Percentiles rank a stretch among this genome's conserved stretches.
Conservation (phyloP, 352 stramenopile species). For the Phytophthora constricta region DNA sequence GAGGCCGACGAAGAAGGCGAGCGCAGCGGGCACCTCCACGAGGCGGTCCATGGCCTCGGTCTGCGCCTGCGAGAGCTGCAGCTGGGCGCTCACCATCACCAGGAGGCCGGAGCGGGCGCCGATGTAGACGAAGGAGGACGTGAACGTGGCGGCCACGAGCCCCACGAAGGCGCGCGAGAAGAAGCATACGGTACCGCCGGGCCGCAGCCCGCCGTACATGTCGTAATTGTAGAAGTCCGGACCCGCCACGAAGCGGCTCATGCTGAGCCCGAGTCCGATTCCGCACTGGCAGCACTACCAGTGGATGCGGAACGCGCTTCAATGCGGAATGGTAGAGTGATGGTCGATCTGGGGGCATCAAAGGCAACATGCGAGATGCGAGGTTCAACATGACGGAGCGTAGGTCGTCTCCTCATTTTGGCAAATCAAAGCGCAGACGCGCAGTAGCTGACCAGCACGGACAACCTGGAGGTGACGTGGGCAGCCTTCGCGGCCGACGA, state of each 20-base stretch:
- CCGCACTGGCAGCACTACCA: no score
- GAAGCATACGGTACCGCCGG: conserved; percentile 42
- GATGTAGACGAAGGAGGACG: conserved; percentile 56
- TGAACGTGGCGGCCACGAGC: conserved; percentile 55
- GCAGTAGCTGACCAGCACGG: no score
- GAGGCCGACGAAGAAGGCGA: conserved; percentile 88
- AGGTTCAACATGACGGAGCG: no score
- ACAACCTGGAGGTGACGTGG: no score
- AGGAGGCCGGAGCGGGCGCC: conserved; percentile 38
- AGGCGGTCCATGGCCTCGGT: conserved; percentile 44
- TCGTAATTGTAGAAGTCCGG: conserved; percentile 69
- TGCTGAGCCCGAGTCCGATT: neutral
- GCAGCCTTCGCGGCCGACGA: no score
- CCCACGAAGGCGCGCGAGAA: conserved; percentile 46
- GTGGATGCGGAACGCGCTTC: no score
- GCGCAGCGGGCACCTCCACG: conserved; percentile 68
- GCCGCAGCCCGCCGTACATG: conserved; percentile 58
- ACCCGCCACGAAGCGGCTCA: conserved; percentile 42
- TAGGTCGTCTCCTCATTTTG: no score
- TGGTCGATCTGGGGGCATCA: neutral
- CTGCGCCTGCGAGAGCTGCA: conserved; percentile 39
- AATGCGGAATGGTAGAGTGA: neutral
- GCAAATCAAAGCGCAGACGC: no score
- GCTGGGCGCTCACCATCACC: conserved; percentile 38
- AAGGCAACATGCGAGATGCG: neutral